Percentiles rank a stretch among this genome's conserved stretches.
phyloP scores from a whole-genome alignment of 495 filamentous ascomycete genomes.

The Aspergillus homomorphus region DNA sequence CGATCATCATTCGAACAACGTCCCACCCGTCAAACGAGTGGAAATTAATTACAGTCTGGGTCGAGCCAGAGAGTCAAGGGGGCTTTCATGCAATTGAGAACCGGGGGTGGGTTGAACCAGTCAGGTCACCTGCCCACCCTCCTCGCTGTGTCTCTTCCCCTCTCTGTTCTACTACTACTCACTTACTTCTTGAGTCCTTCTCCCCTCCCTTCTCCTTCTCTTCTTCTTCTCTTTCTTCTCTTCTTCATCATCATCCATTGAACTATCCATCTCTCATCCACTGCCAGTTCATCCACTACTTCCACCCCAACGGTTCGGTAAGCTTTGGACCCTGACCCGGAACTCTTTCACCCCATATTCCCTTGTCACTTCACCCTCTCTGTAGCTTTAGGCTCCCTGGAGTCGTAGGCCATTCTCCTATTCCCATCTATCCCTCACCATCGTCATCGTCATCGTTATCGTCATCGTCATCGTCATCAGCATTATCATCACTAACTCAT shows the following conservation, averaged over 20 bases:
- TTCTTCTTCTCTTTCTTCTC: constrained; percentile 17
- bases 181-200: constrained; percentile 18
- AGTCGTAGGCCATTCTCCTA: not conserved
- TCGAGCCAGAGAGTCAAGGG: too few species aligned
- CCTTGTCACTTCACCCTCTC: not conserved
- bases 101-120: constrained; percentile 13
- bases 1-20: too few species aligned
- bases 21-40: too few species aligned
- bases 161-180: too few species aligned
- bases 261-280: constrained; percentile 16
- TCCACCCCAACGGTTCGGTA: constrained; percentile 1
- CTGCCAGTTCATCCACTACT: constrained; percentile 21
- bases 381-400: not conserved
- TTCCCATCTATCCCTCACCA: too few species aligned
- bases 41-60: too few species aligned
- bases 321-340: not conserved
- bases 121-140: constrained; percentile 35
- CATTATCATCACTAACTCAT: not conserved
- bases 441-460: too few species aligned
- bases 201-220: constrained; percentile 17
- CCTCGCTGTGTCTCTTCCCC: constrained; percentile 23
- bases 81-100: not conserved
- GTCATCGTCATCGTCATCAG: too few species aligned
- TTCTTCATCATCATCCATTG: constrained; percentile 23
- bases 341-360: not conserved